phyloP scores from a whole-genome alignment of 108 stramenopile species.

The Nannochloropsis gaditana region DNA sequence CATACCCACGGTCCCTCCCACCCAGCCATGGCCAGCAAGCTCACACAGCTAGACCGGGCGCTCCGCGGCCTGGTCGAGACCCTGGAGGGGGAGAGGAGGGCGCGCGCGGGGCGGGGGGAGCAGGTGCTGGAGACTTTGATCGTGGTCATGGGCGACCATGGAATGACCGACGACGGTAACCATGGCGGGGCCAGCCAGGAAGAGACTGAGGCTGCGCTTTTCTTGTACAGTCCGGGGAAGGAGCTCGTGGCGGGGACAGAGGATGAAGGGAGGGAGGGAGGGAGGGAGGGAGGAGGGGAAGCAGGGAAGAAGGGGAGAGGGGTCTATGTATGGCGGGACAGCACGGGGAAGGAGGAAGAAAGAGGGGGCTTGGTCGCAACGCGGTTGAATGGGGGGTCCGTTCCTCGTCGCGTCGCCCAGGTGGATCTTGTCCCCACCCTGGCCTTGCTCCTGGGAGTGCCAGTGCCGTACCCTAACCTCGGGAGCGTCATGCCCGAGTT shows the following conservation, averaged over 20 bases:
- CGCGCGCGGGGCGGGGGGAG: not conserved
- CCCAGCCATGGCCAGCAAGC: constrained; percentile 75
- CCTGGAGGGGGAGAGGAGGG: not conserved
- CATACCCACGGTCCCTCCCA: constrained; percentile 85
- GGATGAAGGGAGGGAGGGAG: not conserved
- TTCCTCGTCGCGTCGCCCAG: constrained; percentile 53
- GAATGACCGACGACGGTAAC: constrained; percentile 97
- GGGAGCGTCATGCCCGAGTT: constrained; percentile 77
- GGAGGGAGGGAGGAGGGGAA: not conserved
- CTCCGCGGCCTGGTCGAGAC: constrained; percentile 57
- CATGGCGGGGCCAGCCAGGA: constrained; percentile 94
- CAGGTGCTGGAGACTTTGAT: constrained; percentile 56
- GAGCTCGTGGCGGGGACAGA: not conserved
- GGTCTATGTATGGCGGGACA: constrained; percentile 21
- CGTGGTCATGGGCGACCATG: constrained; percentile 83
- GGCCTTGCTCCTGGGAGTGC: constrained; percentile 72
- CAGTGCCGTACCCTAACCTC: constrained; percentile 88
- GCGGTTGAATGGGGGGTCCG: constrained; percentile 50
- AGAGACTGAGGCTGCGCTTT: constrained; percentile 83
- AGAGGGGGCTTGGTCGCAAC: not conserved
- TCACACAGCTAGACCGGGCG: constrained; percentile 78
- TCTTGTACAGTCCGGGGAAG: constrained; percentile 56
- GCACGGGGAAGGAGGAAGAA: not conserved
- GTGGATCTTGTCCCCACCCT: constrained; percentile 94
- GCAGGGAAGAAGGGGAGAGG: not conserved